Evolutionary conservation across 768 basidiomycete species (phyloP).

Genomic region (Lentinula boryana): DNA sequence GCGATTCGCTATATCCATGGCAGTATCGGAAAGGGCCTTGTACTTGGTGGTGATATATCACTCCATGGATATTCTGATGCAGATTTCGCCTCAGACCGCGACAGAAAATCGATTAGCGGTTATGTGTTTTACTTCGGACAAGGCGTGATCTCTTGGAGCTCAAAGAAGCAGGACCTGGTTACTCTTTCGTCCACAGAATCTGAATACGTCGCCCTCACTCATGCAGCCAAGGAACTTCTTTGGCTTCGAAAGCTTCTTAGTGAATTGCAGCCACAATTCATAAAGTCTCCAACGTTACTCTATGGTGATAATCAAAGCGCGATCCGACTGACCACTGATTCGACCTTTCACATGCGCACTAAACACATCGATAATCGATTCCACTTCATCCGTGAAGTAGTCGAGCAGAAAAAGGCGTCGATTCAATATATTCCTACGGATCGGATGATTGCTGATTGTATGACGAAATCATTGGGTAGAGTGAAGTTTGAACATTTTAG

Average conservation of each 20-base stretch:
- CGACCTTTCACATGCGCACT: slow-evolving; percentile 20
- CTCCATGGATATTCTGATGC: slow-evolving; percentile 16
- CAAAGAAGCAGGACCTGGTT: slow-evolving; percentile 28
- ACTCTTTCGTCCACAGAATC: slow-evolving; percentile 28
- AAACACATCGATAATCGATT: slow-evolving; percentile 31
- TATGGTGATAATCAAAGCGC: slow-evolving; percentile 11
- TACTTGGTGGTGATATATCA: slow-evolving; percentile 9
- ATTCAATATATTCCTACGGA: too few species aligned
- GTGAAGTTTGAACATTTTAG: neutral
- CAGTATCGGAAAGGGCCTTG: slow-evolving; percentile 12
- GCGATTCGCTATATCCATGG: slow-evolving; percentile 23
- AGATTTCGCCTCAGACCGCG: slow-evolving; percentile 15
- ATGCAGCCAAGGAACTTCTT: slow-evolving; percentile 23
- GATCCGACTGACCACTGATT: slow-evolving; percentile 16
- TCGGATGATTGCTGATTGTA: too few species aligned
- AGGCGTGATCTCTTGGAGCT: slow-evolving; percentile 10
- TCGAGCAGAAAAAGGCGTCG: neutral
- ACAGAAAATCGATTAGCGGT: slow-evolving; percentile 23
- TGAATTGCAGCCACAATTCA: slow-evolving; percentile 9
- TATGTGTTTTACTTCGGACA: slow-evolving; percentile 12
- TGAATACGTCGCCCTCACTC: slow-evolving; percentile 25
- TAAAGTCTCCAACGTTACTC: neutral
- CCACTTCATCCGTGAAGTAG: slow-evolving; percentile 23
- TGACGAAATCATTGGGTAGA: neutral
- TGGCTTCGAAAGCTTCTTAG: slow-evolving; percentile 17